phyloP scores from a whole-genome alignment of 225 moss, liverwort and hornwort species.

The Sphagnum contortum region DNA sequence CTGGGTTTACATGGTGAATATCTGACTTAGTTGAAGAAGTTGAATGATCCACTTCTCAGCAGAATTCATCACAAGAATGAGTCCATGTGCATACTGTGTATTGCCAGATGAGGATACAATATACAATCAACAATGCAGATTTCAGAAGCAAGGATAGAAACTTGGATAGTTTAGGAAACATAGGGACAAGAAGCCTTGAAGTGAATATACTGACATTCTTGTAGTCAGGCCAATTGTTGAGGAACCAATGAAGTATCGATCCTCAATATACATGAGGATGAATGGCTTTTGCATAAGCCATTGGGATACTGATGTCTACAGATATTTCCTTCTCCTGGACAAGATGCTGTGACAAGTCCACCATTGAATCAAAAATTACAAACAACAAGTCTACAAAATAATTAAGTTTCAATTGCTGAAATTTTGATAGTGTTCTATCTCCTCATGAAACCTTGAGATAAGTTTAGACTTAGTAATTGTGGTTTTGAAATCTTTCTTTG shows the following conservation, averaged over 20 bases:
- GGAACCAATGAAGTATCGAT: conserved; percentile 84
- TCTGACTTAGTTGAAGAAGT: neutral
- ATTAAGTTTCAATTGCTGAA: neutral
- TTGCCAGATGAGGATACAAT: too few relatives aligned
- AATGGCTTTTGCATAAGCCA: conserved; percentile 80
- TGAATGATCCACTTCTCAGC: neutral
- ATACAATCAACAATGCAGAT: neutral
- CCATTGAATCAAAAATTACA: neutral
- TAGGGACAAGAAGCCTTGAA: neutral
- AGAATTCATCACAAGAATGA: neutral
- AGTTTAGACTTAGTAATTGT: too few relatives aligned
- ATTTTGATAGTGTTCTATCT: too few relatives aligned
- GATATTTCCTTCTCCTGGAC: conserved; percentile 73
- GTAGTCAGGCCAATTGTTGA: conserved; percentile 92
- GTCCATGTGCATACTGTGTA: too few relatives aligned
- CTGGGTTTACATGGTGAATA: too few relatives aligned
- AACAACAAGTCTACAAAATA: neutral
- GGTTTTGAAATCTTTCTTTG: too few relatives aligned
- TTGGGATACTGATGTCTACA: conserved; percentile 74
- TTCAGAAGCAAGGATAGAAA: neutral
- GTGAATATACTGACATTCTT: conserved; percentile 49
- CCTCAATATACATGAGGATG: conserved; percentile 80
- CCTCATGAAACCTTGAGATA: too few relatives aligned
- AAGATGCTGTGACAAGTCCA: conserved; percentile 34
- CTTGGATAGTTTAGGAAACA: neutral